Conservation (phyloP, 23 red algal genomes). For the Pyropia yezoensis region DNA sequence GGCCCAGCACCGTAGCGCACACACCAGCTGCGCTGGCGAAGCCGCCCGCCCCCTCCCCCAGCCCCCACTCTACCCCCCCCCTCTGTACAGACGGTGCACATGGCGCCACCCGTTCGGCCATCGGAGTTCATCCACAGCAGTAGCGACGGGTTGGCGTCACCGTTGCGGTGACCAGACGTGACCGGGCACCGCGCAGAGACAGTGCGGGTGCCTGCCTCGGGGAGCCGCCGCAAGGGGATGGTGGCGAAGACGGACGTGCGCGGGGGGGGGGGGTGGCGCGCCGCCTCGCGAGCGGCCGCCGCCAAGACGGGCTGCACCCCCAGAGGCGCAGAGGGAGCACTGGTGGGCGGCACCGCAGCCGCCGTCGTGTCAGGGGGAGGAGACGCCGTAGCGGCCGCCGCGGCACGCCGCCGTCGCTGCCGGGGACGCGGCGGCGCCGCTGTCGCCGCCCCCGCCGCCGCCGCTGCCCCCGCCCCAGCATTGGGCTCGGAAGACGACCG, state of each 20-base stretch:
- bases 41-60: not conserved
- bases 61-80: too few species aligned
- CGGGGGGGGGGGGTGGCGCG: not conserved
- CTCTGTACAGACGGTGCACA: conserved; percentile 58
- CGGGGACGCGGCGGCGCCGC: too few species aligned
- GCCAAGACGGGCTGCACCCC: conserved; percentile 4
- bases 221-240: conserved; percentile 8
- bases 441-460: too few species aligned
- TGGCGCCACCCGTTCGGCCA: conserved; percentile 44
- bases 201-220: conserved; percentile 24
- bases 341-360: too few species aligned
- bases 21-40: conserved; percentile 20
- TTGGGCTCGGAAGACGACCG: too few species aligned
- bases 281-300: not conserved
- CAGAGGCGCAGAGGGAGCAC: not conserved
- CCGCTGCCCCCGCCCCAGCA: too few species aligned
- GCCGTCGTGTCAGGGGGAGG: too few species aligned
- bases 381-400: too few species aligned
- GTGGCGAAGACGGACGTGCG: conserved; percentile 7
- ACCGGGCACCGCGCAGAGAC: conserved; percentile 47
- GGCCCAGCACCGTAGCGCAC: conserved; percentile 15
- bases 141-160: conserved; percentile 39
- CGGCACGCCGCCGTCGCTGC: too few species aligned
- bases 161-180: conserved; percentile 9
- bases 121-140: conserved; percentile 79